Evolutionary conservation across 768 basidiomycete genomes (phyloP), one percentile per base, ranked within the genome.

Genomic region (Rhodotorula kratochvilovae): DNA sequence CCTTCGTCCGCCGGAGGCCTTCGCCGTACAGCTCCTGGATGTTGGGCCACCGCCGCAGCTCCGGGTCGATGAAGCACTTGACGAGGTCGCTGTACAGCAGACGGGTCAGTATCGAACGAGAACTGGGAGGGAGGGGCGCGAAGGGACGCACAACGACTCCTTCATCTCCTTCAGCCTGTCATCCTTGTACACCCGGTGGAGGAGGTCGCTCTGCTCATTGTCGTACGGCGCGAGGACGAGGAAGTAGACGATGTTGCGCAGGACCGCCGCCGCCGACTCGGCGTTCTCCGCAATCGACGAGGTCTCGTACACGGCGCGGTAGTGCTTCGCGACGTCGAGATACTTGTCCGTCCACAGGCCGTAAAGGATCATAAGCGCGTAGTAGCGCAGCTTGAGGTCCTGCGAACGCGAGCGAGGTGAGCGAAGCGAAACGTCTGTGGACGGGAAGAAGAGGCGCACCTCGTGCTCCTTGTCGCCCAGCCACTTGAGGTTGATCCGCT

Each of bases 171-270:
- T 81, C 53, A 97, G 81, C 33, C 89, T 88, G 33, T 92, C 86
- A 80, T 97, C 88, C 56, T 83, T 83, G 78, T 85, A 90, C 42
- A 95, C 84, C 78, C 91, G 90, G 79, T 97, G 88, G 56, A 99
- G 82, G 89, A 98, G 93, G 79, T 98, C 93, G 5, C 89, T 91
- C 81, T 99, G 96, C 81, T 97, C 95, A 79, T 99, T 98, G 80
- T 89, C 90, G 80, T 98, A 90, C 6, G 93, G 88, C 2, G 95
- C 90, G 58, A 98, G 88, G 35, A 96, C 87, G 66, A 97, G 86
- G 78, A 94, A 98, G 81, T 91, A 94, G 56, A 94, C 88, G 67
- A 98, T 93, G 80, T 93, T 90, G 79, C 96, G 92, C 25, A 98
- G 85, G 36, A 92, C 91, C 91, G 96, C 70, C 35, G 65, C 54